Conservation (phyloP, 345 rosid genomes). For the Boechera retrofracta region DNA sequence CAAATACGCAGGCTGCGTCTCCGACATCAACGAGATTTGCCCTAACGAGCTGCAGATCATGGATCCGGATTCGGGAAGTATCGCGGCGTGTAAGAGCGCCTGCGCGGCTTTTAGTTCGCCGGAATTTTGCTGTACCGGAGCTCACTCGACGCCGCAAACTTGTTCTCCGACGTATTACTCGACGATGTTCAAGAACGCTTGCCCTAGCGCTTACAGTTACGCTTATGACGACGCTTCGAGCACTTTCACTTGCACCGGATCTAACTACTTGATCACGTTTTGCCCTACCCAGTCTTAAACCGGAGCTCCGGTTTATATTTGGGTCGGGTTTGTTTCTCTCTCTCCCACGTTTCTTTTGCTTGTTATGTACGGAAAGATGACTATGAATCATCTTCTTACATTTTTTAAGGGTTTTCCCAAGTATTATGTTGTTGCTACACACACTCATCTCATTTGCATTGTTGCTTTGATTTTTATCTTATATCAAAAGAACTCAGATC, state of each 20-base stretch:
- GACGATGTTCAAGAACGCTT: conserved; percentile 74
- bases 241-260: conserved; percentile 76
- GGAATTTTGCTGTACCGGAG: conserved; percentile 84
- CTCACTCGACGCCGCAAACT: conserved; percentile 70
- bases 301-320: neutral
- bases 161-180: conserved; percentile 83
- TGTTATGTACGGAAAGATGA: conserved; percentile 13
- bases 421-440: neutral
- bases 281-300: conserved; percentile 51
- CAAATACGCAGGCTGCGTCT: conserved; percentile 71
- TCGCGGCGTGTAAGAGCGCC: conserved; percentile 87
- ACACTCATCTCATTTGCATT: conserved; percentile 12
- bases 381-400: neutral
- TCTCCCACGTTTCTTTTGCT: conserved; percentile 33
- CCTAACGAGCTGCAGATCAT: conserved; percentile 66
- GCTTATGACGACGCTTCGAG: conserved; percentile 92
- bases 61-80: conserved; percentile 47
- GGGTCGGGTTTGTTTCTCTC: conserved; percentile 19
- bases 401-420: conserved; percentile 8
- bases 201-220: conserved; percentile 89
- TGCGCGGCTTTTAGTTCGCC: conserved; percentile 75
- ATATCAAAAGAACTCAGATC: neutral
- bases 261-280: conserved; percentile 80
- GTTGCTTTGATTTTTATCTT: neutral
- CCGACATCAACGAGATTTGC: conserved; percentile 73